Percentiles rank a stretch among this genome's conserved stretches.
phyloP scores from a whole-genome alignment of 1,139 yeast species.

The Candida glucosophila region DNA sequence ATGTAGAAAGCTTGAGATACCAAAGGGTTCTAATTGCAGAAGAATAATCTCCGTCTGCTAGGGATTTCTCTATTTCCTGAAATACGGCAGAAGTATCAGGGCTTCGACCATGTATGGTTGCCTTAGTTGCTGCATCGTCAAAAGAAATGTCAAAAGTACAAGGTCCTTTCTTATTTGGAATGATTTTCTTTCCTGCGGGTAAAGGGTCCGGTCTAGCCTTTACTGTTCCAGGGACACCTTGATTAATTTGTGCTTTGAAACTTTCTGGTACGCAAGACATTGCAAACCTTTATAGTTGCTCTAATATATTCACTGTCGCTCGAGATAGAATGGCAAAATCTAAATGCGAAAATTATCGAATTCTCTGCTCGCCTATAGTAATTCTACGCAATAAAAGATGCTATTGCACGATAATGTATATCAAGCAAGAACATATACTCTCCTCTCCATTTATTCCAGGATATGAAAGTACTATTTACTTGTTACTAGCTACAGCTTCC shows the following conservation, averaged over 20 bases:
- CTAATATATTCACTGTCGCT: too few relatives aligned
- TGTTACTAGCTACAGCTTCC: too few relatives aligned
- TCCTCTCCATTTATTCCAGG: too few relatives aligned
- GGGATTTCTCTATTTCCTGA: conserved; percentile 7
- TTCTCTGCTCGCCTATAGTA: too few relatives aligned
- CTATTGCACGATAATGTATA: too few relatives aligned
- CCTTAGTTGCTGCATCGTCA: conserved; percentile 7
- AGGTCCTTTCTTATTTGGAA: conserved; percentile 9
- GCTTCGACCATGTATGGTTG: conserved; percentile 7
- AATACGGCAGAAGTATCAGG: conserved; percentile 7
- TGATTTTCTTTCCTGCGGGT: conserved; percentile 10
- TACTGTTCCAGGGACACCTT: conserved; percentile 10
- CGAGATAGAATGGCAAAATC: too few relatives aligned
- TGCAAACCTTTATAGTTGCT: too few relatives aligned
- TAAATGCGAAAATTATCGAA: too few relatives aligned
- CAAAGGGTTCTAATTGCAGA: conserved; percentile 8
- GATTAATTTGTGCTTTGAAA: conserved; percentile 11
- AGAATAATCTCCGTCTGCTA: conserved; percentile 7
- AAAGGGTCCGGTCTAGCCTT: conserved; percentile 11
- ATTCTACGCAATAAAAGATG: too few relatives aligned
- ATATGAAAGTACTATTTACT: too few relatives aligned
- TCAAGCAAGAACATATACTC: too few relatives aligned
- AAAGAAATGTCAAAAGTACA: conserved; percentile 8
- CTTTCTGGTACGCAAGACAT: conserved; percentile 9
- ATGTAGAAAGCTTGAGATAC: conserved; percentile 9